Evolutionary conservation across 2,329 filamentous ascomycete genomes (phyloP).

Genomic region (Scopulariopsis brevicaulis): DNA sequence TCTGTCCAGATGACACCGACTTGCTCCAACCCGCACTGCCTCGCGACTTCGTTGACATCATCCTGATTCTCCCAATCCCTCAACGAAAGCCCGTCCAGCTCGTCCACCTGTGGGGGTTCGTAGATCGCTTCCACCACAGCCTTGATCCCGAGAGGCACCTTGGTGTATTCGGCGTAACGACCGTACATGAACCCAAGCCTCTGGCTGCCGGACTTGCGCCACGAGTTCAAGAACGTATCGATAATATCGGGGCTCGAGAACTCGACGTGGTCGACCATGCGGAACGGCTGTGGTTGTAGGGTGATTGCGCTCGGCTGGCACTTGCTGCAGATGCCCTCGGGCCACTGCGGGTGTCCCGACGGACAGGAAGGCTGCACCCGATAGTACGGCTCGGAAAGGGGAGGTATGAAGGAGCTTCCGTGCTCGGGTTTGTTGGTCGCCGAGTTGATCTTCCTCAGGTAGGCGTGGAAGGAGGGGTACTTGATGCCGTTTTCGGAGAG

Average conservation of each 20-base stretch:
- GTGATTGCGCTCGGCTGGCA: conserved; percentile 97
- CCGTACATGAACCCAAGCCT: conserved; percentile 87
- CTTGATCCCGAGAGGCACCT: conserved; percentile 89
- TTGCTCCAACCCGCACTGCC: conserved; percentile 72
- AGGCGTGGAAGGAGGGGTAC: conserved; percentile 90
- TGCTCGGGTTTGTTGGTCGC: conserved; percentile 94
- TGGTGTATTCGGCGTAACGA: conserved; percentile 77
- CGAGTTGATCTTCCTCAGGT: conserved; percentile 89
- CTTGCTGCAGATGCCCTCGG: conserved; percentile 94
- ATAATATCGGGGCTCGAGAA: conserved; percentile 79
- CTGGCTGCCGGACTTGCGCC: conserved; percentile 76
- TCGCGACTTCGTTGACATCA: conserved; percentile 70
- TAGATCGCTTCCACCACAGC: conserved; percentile 96
- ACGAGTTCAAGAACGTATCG: conserved; percentile 83
- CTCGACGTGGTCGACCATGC: conserved; percentile 97
- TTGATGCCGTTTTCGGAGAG: conserved; percentile 96
- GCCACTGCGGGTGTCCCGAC: conserved; percentile 85
- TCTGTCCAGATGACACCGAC: conserved; percentile 95
- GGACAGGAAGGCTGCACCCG: conserved; percentile 83
- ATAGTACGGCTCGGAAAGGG: conserved; percentile 85
- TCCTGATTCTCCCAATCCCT: conserved; percentile 77
- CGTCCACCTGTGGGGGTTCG: conserved; percentile 83
- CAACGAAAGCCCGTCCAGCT: conserved; percentile 78
- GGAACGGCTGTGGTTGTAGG: conserved; percentile 82
- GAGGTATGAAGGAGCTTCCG: conserved; percentile 91